Evolutionary conservation across 345 rosid genomes (phyloP).

Genomic region (Salix brachista): DNA sequence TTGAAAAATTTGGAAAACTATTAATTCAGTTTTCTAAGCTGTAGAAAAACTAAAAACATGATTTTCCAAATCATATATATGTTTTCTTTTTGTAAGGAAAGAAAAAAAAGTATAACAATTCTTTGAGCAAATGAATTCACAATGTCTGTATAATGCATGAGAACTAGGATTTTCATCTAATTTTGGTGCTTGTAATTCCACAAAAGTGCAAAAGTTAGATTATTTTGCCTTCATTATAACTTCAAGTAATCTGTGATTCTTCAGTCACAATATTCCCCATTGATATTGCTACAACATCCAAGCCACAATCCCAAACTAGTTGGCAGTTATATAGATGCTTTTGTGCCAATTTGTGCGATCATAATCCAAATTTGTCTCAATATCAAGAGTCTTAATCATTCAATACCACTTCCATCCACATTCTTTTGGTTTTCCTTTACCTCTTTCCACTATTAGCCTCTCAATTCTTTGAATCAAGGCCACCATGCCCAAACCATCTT

Average conservation of each 20-base stretch:
- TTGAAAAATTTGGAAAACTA: neutral
- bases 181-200: neutral
- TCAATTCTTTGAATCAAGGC: too few relatives aligned
- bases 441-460: too few relatives aligned
- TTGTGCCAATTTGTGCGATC: neutral
- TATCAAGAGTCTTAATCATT: neutral
- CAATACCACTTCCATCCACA: neutral
- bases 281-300: too few relatives aligned
- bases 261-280: too few relatives aligned
- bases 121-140: neutral
- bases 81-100: neutral
- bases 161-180: neutral
- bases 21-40: neutral
- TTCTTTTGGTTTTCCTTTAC: neutral
- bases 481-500: too few relatives aligned
- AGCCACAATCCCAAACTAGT: neutral
- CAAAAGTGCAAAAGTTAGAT: neutral
- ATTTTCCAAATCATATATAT: neutral
- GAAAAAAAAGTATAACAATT: neutral
- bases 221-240: neutral
- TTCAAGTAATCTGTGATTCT: neutral
- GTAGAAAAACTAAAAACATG: neutral
- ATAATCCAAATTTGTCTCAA: neutral
- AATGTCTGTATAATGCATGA: neutral
- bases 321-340: neutral